Percentiles rank a stretch among this genome's conserved stretches.
Conservation (phyloP, 352 stramenopile species). For the Phytopythium sindhum region DNA sequence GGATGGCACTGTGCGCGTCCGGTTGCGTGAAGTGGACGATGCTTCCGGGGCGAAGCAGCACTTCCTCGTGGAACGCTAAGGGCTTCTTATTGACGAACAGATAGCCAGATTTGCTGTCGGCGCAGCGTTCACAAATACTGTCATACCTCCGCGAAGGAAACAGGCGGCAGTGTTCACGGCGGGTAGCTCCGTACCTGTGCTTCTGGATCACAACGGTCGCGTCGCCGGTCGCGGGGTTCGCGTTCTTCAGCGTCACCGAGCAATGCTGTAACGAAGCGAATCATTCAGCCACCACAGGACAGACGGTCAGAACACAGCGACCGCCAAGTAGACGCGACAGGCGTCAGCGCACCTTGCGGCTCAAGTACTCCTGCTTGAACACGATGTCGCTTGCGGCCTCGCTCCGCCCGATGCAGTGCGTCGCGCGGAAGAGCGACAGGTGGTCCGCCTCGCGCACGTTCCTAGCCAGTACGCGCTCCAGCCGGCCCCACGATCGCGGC, state of each 20-base stretch:
- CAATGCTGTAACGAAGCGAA: not conserved
- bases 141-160: not conserved
- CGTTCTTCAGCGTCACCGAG: not conserved
- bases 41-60: conserved; percentile 22
- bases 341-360: conserved; percentile 33
- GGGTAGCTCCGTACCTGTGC: not conserved
- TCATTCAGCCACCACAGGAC: not conserved
- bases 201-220: not conserved
- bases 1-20: conserved; percentile 10
- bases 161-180: not conserved
- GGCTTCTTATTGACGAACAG: conserved; percentile 47
- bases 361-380: conserved; percentile 48
- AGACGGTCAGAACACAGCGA: not conserved
- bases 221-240: not conserved
- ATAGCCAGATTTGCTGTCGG: conserved; percentile 39
- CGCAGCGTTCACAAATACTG: conserved; percentile 1
- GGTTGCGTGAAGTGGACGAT: conserved; percentile 57
- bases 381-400: conserved; percentile 32
- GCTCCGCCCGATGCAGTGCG: conserved; percentile 49
- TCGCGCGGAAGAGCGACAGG: conserved; percentile 31
- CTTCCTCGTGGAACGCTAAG: conserved; percentile 26
- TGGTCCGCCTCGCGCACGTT: conserved; percentile 31
- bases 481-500: conserved; percentile 50
- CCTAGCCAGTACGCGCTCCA: conserved; percentile 38
- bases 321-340: not conserved